These are phyloP conservation scores for Albizia julibrissin DNA, from an alignment of 306 rosid species.

Conservation along the genomic window DNA sequence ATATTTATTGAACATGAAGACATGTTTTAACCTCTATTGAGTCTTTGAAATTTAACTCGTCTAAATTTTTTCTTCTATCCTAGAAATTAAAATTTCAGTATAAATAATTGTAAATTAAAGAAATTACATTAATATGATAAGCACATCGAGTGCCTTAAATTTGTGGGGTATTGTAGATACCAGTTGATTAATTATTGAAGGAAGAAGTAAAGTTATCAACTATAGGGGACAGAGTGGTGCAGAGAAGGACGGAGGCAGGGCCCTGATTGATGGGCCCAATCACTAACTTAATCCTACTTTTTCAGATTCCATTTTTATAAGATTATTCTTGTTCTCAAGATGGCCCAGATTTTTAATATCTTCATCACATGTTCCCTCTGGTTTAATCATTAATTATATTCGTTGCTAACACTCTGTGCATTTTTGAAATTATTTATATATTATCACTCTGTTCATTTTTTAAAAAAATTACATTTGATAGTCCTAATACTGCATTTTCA, in stretches of 20 bases:
- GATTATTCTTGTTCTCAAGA: background rate
- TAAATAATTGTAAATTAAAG: background rate
- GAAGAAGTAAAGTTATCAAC: background rate
- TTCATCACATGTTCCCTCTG: background rate
- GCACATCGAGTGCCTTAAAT: background rate
- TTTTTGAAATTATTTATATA: no score
- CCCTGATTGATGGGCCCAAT: background rate
- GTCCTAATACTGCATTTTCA: no score
- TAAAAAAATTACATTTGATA: no score
- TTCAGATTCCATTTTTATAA: background rate
- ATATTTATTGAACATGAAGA: no score
- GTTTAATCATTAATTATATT: background rate
- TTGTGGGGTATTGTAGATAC: background rate
- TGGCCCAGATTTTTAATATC: background rate
- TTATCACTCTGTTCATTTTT: no score
- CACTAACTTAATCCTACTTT: background rate
- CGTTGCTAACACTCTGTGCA: background rate
- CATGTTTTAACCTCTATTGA: no score
- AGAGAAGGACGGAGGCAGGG: background rate
- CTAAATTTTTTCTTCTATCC: no score
- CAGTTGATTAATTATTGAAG: background rate
- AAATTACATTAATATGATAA: background rate
- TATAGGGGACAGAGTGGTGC: background rate
- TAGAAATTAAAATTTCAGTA: background rate
- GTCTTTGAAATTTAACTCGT: no score